A percentile compares a stretch with the other conserved stretches of the same genome.
These are phyloP conservation scores for Rhipidocladum racemiflorum DNA, from an alignment of 176 grass and related monocot species.

Conservation along the genomic window DNA sequence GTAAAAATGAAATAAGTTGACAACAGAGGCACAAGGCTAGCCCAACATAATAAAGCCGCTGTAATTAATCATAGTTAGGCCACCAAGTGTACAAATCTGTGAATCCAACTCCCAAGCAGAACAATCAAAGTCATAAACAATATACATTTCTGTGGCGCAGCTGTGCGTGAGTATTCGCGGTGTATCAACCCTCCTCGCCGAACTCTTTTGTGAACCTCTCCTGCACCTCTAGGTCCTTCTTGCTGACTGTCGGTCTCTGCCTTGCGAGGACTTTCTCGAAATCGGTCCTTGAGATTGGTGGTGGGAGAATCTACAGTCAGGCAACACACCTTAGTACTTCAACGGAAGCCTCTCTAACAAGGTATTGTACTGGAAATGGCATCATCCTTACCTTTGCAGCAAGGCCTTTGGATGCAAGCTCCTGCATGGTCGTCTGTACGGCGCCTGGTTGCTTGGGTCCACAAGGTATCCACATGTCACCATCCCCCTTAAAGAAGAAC, in stretches of 20 bases:
- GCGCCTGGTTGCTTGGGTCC: conserved; percentile 72
- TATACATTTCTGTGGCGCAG: conserved; percentile 49
- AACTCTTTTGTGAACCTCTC: conserved; percentile 98
- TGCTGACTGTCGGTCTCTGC: conserved; percentile 89
- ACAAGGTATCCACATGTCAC: conserved; percentile 89
- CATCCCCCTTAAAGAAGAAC: conserved; percentile 61
- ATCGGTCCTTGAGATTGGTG: conserved; percentile 70
- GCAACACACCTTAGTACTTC: not conserved
- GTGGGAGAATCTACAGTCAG: conserved; percentile 68
- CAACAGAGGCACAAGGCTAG: conserved; percentile 19
- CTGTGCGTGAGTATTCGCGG: conserved; percentile 10
- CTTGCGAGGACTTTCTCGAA: conserved; percentile 80
- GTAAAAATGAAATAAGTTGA: conserved; percentile 37
- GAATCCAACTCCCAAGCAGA: conserved; percentile 29
- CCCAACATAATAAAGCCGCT: not conserved
- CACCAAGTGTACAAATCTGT: conserved; percentile 38
- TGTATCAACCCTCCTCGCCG: conserved; percentile 80
- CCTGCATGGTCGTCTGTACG: conserved; percentile 83
- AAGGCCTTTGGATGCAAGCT: conserved; percentile 71
- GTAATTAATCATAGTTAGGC: conserved; percentile 15
- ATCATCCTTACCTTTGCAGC: conserved; percentile 58
- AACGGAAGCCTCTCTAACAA: not conserved
- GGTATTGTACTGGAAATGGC: not conserved
- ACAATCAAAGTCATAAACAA: conserved; percentile 40
- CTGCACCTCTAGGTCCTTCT: conserved; percentile 86